Base-by-base conservation (phyloP, 805 yeast genomes). In the Candida glaebosa region DNA sequence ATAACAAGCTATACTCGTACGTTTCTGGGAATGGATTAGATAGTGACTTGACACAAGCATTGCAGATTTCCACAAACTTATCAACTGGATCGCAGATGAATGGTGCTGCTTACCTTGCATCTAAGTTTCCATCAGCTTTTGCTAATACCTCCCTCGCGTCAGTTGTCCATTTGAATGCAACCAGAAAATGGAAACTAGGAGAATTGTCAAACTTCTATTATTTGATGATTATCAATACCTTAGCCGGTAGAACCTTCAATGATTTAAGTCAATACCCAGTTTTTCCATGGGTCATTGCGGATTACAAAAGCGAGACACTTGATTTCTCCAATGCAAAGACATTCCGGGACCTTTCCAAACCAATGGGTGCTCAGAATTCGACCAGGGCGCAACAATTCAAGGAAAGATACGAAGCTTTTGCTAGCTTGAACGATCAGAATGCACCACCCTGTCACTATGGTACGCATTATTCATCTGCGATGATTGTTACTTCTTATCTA, bases 221-320 rank as follows among this genome's bases (percentile, higher is more conserved):
- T 53, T 63, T 88, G 51, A 84, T 87, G 78, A 73, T 85, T 14
- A 65, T 88, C 18, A 88, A 88, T 53, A 87, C 93, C 0, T 59
- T 88, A 42, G 95, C 96, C 0, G 96, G 96, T 0, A 65, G 96
- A 48, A 87, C 96, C 0, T 87, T 83, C 61, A 89, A 88, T 59
- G 96, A 88, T 56, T 60, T 88, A 40, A 88, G 96, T 0, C 96
- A 88, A 48, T 88, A 88, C 54, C 96, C 96, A 0, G 84, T 89
- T 1, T 89, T 88, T 51, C 96, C 96, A 0, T 88, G 95, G 95
- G 87, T 88, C 0, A 75, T 88, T 45, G 82, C 93, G 0, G 96
- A 88, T 56, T 87, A 88, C 54, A 71, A 77, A 1, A 84, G 93
- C 51, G 80, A 79, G 2, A 75, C 64, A 9, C 63, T 88, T n/a